phyloP scores from a whole-genome alignment of 2,329 filamentous ascomycete species.

The Sclerotiophoma versabilis region DNA sequence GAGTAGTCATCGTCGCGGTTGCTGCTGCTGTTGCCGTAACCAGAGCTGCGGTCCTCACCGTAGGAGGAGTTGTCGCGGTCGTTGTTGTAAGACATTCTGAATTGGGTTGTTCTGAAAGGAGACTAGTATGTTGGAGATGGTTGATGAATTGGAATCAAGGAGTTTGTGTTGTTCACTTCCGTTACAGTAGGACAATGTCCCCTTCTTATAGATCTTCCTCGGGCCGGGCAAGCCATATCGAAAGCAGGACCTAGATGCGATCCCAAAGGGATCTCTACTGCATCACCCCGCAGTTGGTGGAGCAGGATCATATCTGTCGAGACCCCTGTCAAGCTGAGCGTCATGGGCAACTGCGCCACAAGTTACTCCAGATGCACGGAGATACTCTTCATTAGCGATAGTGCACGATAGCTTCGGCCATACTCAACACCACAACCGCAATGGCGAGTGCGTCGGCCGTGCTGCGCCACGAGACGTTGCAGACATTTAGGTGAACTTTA shows the following conservation, averaged over 20 bases:
- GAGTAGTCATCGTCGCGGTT: conserved; percentile 25
- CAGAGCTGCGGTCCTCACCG: conserved; percentile 25
- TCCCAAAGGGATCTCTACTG: background rate
- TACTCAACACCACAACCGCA: conserved; percentile 4
- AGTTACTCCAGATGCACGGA: conserved; percentile 12
- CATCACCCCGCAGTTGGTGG: conserved; percentile 20
- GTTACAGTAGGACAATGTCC: background rate
- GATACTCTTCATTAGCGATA: background rate
- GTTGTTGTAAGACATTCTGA: conserved; percentile 39
- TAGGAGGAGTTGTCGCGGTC: conserved; percentile 25
- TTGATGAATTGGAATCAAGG: background rate
- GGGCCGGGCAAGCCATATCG: background rate
- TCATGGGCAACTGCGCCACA: conserved; percentile 17
- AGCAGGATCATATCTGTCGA: conserved; percentile 10
- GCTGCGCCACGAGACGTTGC: conserved; percentile 1
- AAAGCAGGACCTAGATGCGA: background rate
- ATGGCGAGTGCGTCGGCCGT: conserved; percentile 2
- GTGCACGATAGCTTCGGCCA: conserved; percentile 9
- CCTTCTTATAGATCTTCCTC: conserved; percentile 7
- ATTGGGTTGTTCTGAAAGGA: background rate
- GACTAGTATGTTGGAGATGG: background rate
- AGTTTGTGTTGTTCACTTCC: background rate
- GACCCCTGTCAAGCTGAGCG: conserved; percentile 15
- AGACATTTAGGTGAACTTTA: background rate
- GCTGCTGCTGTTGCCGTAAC: conserved; percentile 22